Base-by-base conservation (phyloP, 257 asterid genomes). In the Fraxinus pennsylvanica region DNA sequence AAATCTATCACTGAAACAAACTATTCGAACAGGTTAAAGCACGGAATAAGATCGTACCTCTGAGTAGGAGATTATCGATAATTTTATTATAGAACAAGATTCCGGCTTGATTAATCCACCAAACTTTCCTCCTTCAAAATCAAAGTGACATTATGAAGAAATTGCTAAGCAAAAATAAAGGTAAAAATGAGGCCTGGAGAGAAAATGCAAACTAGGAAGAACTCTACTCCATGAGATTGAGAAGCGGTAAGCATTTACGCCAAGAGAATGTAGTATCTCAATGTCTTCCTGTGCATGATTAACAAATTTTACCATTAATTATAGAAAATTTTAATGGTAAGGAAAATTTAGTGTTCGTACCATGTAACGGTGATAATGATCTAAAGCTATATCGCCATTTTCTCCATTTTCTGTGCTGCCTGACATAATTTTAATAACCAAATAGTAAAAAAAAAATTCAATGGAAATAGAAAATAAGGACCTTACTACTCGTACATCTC, bases 151-250 rank as follows among this genome's bases (percentile, higher is more conserved):
- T 33, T 41, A 0, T 29, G 43, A 75, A 72, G 47, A 79, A 81
- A 36, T 29, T 15, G 57, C 7, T 30, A 15, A 0, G 3, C 9
- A 0, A 1, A 29, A 29, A 25, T 9, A 13, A 52, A 29, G 59
- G 1, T 38, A 54, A 2, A 59, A 59, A 25, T 63, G 19, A 47
- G 73, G 38, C 65, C 35, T 41, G 43, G 57, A 19, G 52, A 27
- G 52, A 27, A 33, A 80, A 25, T 13, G 63, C 90, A 71, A 86
- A 93, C 97, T 85, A 15, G 98, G 98, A 74, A 94, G 90, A 82
- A 93, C 38, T 86, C 98, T 86, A 74, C 91, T 83, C 98, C 98
- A 92, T 3, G 98, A 93, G 84, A 94, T 92, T 29, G 98, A 94
- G 69, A 94, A 78, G 17, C 96, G 91, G 77, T 92, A 93, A 45